These are phyloP conservation scores for Mucor mucedo DNA, from an alignment of 371 early-diverging fungal species.

Conservation along the genomic window DNA sequence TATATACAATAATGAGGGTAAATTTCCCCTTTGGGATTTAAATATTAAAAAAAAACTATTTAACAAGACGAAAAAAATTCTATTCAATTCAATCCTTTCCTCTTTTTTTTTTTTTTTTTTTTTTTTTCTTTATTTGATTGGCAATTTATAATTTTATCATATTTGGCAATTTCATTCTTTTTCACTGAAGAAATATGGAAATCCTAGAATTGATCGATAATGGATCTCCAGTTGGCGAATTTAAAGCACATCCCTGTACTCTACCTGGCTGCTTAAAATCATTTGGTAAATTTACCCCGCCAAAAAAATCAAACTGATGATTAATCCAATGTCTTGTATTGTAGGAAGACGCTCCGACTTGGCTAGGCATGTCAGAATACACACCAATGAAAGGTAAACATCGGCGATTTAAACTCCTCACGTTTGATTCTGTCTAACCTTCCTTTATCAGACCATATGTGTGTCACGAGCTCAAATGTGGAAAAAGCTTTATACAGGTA, in stretches of 20 bases:
- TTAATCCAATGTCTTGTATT: neutral
- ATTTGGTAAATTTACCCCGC: conserved; percentile 28
- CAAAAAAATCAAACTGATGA: neutral
- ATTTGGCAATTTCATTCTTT: neutral
- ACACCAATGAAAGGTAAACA: conserved; percentile 70
- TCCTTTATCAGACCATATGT: conserved; percentile 62
- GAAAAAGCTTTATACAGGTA: conserved; percentile 78
- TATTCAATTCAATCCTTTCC: neutral
- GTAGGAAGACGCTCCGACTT: conserved; percentile 74
- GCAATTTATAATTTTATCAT: neutral
- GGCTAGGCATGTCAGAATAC: conserved; percentile 77
- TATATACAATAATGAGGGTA: neutral
- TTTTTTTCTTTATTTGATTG: neutral
- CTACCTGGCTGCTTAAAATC: conserved; percentile 38
- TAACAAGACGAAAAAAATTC: neutral
- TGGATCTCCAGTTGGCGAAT: conserved; percentile 39
- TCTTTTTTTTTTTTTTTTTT: conserved; percentile 8
- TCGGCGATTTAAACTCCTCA: conserved; percentile 11
- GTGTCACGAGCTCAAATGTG: conserved; percentile 66
- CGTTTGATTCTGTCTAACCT: conserved; percentile 18
- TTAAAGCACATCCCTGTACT: conserved; percentile 39
- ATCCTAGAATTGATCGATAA: conserved; percentile 66
- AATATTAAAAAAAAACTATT: conserved; percentile 7
- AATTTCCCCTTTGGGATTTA: conserved; percentile 10
- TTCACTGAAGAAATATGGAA: conserved; percentile 46